A percentile compares a stretch with the other conserved stretches of the same genome.
phyloP scores from a whole-genome alignment of 768 basidiomycete species.

The Russula virescens region DNA sequence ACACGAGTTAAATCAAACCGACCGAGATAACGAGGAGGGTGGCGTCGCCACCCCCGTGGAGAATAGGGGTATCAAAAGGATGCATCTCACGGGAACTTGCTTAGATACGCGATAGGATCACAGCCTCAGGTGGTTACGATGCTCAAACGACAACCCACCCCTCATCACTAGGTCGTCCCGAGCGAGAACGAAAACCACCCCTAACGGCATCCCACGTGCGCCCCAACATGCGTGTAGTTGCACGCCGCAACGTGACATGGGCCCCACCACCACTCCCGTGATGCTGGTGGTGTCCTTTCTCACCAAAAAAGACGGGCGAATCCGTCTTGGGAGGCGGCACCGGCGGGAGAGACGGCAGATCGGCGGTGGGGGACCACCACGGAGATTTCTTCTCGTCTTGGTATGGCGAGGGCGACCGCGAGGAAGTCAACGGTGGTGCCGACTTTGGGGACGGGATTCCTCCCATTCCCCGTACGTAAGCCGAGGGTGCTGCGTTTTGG shows the following conservation, averaged over 20 bases:
- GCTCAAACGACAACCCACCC: neutral
- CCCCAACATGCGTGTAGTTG: conserved; percentile 8
- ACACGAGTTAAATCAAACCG: too few relatives aligned
- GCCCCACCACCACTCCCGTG: neutral
- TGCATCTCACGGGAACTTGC: too few relatives aligned
- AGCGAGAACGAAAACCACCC: neutral
- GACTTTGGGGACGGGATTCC: neutral
- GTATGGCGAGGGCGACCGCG: neutral
- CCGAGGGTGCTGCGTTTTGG: too few relatives aligned
- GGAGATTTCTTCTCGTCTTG: neutral
- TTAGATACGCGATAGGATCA: too few relatives aligned
- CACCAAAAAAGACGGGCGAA: too few relatives aligned
- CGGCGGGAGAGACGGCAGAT: neutral
- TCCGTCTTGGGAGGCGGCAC: neutral
- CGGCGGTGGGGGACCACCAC: neutral
- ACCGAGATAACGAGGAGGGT: too few relatives aligned
- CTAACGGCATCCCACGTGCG: neutral
- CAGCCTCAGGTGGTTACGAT: too few relatives aligned
- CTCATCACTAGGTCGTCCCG: neutral
- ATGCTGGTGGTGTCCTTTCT: too few relatives aligned
- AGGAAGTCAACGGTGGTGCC: neutral
- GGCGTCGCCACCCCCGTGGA: too few relatives aligned
- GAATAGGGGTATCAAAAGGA: too few relatives aligned
- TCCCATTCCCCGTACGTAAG: neutral
- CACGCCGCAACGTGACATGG: too few relatives aligned